phyloP scores from a whole-genome alignment of 192 early-diverging fungal genomes.

The Coemansia sp. region DNA sequence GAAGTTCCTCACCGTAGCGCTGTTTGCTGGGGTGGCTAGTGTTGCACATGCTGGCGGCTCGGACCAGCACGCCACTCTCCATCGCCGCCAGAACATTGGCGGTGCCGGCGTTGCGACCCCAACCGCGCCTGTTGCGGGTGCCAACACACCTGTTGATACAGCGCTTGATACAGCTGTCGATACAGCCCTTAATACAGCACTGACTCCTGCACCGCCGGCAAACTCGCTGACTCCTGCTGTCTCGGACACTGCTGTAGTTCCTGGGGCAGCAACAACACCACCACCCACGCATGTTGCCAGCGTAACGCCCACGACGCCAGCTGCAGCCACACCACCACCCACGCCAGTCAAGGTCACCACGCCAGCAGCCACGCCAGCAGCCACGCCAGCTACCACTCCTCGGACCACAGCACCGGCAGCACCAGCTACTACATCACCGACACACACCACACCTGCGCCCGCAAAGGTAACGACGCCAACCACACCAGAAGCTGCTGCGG shows the following conservation, averaged over 20 bases:
- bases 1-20: neutral
- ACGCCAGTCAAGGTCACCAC: neutral
- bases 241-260: neutral
- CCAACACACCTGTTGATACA: neutral
- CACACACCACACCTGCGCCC: neutral
- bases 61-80: neutral
- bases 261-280: neutral
- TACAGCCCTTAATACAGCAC: neutral
- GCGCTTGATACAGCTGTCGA: neutral
- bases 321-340: slow-evolving; percentile 11
- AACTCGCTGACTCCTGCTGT: slow-evolving; percentile 8
- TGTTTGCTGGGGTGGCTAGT: neutral
- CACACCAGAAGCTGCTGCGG: slow-evolving; percentile 5
- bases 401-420: neutral
- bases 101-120: neutral
- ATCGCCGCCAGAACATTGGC: slow-evolving; percentile 5
- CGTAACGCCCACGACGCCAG: neutral
- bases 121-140: neutral
- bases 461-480: slow-evolving; percentile 6
- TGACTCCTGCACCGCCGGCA: neutral
- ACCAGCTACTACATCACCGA: slow-evolving; percentile 1
- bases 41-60: neutral
- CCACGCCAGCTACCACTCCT: neutral
- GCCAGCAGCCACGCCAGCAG: neutral
- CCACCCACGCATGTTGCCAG: neutral